These are phyloP conservation scores for Microbotryum lychnidis-dioicae DNA, from an alignment of 1,284 basidiomycete species.

Conservation along the genomic window DNA sequence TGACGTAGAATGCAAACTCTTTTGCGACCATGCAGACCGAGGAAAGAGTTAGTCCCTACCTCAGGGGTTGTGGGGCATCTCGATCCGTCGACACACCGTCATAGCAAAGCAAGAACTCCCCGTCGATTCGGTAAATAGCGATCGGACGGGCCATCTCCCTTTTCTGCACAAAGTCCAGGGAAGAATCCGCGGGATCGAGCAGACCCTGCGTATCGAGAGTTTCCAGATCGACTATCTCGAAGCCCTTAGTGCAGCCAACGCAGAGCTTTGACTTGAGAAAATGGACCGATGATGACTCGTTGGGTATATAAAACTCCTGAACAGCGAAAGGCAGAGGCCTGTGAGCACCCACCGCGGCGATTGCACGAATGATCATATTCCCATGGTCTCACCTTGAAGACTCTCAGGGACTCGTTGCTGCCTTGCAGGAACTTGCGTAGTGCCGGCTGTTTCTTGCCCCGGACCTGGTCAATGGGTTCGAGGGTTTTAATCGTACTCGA, in stretches of 20 bases:
- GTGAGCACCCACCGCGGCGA: background rate
- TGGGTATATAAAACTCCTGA: constrained; percentile 87
- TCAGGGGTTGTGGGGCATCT: background rate
- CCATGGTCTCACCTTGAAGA: constrained; percentile 66
- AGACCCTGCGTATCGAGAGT: constrained; percentile 94
- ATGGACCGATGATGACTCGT: constrained; percentile 92
- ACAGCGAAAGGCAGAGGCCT: background rate
- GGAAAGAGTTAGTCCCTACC: background rate
- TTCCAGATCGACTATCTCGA: constrained; percentile 97
- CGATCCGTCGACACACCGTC: constrained; percentile 57
- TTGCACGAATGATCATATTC: background rate
- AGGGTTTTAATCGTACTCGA: constrained; percentile 97
- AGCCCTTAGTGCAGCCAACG: constrained; percentile 95
- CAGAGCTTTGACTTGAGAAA: constrained; percentile 97
- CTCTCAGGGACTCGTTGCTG: constrained; percentile 85
- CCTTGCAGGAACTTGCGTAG: constrained; percentile 90
- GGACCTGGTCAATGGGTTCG: constrained; percentile 84
- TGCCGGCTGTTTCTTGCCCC: constrained; percentile 60
- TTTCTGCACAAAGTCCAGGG: constrained; percentile 87
- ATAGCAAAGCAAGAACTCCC: constrained; percentile 95
- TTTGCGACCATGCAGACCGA: constrained; percentile 1
- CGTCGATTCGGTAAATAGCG: constrained; percentile 93
- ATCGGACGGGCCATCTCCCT: constrained; percentile 83
- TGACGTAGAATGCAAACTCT: constrained; percentile 99
- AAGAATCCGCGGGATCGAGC: constrained; percentile 83